Evolutionary conservation across 2,329 filamentous ascomycete species (phyloP).

Genomic region (Trichoderma citrinoviride): DNA sequence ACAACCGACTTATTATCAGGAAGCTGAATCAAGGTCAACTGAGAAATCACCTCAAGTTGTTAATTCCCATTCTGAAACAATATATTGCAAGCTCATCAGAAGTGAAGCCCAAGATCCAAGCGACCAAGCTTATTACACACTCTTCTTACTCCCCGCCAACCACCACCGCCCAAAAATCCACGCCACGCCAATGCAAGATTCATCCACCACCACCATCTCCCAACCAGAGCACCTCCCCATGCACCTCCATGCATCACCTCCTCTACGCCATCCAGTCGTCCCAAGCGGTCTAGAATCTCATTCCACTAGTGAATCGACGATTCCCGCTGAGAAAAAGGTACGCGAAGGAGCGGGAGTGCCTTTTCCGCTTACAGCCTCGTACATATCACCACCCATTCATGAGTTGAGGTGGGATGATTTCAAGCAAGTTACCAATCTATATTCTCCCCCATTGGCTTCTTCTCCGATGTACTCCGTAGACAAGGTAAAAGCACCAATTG

Average conservation of each 20-base stretch:
- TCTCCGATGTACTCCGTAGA: no score
- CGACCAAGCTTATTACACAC: no score
- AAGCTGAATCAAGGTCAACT: not conserved
- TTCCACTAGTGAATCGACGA: not conserved
- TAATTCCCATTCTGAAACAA: no score
- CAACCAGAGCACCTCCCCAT: not conserved
- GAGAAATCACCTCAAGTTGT: no score
- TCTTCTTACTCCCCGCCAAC: not conserved
- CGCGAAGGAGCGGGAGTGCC: no score
- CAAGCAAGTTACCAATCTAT: no score
- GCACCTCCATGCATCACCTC: not conserved
- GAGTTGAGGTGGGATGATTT: not conserved
- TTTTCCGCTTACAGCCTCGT: not conserved
- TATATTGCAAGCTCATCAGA: no score
- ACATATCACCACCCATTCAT: not conserved
- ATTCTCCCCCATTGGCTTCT: no score
- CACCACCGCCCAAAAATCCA: not conserved
- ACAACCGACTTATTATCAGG: not conserved
- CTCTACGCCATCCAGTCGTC: not conserved
- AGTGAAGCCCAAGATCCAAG: no score
- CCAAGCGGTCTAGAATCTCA: constrained; percentile 3
- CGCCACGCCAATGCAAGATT: not conserved
- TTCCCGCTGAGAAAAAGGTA: no score
- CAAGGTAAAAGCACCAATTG: no score
- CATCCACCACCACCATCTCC: no score